Base-by-base conservation (phyloP, 345 rosid genomes). In the Populus nigra region DNA sequence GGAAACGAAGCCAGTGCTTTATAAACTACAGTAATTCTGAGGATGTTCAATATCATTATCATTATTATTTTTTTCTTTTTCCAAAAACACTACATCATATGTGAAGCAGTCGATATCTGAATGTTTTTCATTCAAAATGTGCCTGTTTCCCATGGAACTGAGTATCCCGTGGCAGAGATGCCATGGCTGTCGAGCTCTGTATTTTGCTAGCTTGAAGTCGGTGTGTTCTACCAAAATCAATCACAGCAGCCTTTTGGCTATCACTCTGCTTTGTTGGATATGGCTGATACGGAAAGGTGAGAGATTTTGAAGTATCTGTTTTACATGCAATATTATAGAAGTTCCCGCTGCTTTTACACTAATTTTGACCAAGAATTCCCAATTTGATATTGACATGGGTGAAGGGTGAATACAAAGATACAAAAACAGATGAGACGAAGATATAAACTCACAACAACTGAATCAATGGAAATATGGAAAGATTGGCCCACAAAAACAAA, bases 401-500 rank as follows among this genome's bases (percentile, higher is more conserved):
- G n/a, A 15, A 65, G 59, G 59, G 22, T 50, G n/a, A 15, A 65
- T 10, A 25, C 33, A 72, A 72, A 18, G 43, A 36, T 7, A n/a
- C 17, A 22, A 16, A 69, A 22, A 20, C 33, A 43, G 15, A 50
- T 22, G 35, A 11, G 65, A 72, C 7, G 23, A 59, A 12, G 36
- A 18, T 9, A 0, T 20, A 45, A 71, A 4, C 29, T 69, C 66
- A 12, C 71, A 35, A 23, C 17, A 71, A 38, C 38, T 65, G 47
- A 39, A 63, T 68, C 74, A 66, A 76, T 71, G 22, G 47, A 80
- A 33, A 76, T 53, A 35, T 71, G 55, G 65, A 47, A 8, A 25
- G 41, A 61, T 69, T 69, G 50, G 78, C 76, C 73, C 39, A 4
- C 29, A 76, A 57, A 71, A 75, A 57, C 36, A 76, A 31, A 65